Evolutionary conservation across 495 filamentous ascomycete genomes (phyloP).

Genomic region (Aspergillus baeticus): DNA sequence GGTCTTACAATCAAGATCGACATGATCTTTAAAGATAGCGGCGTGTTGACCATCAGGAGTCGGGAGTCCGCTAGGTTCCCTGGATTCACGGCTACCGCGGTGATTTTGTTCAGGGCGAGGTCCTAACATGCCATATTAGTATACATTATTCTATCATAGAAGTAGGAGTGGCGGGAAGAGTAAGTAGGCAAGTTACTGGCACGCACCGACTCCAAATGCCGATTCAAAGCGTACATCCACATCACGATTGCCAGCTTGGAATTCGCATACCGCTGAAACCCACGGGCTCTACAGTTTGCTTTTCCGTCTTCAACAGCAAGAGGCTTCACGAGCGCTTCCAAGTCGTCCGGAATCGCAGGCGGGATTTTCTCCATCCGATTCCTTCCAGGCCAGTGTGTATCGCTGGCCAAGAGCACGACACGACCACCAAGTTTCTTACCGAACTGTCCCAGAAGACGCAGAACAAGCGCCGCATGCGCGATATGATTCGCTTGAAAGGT

Average conservation of each 20-base stretch:
- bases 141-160: neutral
- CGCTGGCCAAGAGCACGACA: conserved; percentile 43
- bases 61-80: conserved; percentile 47
- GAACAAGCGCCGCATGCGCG: conserved; percentile 41
- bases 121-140: conserved; percentile 20
- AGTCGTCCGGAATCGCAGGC: conserved; percentile 8
- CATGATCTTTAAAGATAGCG: conserved; percentile 8
- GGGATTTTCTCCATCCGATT: conserved; percentile 13
- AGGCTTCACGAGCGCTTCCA: conserved; percentile 19
- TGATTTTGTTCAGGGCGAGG: conserved; percentile 36
- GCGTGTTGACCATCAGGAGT: conserved; percentile 41
- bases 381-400: conserved; percentile 36
- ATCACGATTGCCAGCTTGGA: conserved; percentile 43
- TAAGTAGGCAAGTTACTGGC: neutral
- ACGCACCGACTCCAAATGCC: conserved; percentile 30
- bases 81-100: conserved; percentile 45
- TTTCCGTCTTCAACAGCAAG: neutral
- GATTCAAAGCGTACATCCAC: conserved; percentile 46
- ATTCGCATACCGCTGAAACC: conserved; percentile 33
- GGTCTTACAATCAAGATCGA: conserved; percentile 22
- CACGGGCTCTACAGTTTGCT: conserved; percentile 14
- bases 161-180: neutral
- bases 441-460: conserved; percentile 44
- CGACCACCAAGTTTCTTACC: conserved; percentile 32
- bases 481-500: conserved; percentile 48